Evolutionary conservation across 768 basidiomycete genomes (phyloP), one percentile per base, ranked within the genome.

Genomic region (Pulveroboletus sp.): DNA sequence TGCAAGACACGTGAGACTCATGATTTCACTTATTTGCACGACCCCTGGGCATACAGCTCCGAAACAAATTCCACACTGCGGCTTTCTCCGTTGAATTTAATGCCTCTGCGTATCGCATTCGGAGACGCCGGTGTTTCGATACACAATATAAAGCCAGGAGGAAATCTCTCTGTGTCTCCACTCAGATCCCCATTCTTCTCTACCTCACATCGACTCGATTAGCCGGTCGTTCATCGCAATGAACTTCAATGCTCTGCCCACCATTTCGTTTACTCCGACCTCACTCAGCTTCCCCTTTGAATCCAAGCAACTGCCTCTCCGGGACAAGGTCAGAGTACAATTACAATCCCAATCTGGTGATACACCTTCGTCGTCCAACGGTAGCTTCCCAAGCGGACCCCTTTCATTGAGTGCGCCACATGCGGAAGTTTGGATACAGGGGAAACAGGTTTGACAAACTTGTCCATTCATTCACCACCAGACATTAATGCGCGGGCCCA

Each of bases 351-450:
- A 69, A 43, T 61, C 72, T 4, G 44, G 60, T 13, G 51, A 60
- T 8, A 55, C 63, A 18, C 49, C 61, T 26, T 63, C 56, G 15
- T 2, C 42, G 8, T 64, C 47, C 40, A 79, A 77, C 30, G 77
- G 77, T 6, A 68, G 71, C 69, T 77, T 79, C 53, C 62, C 76
- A 2, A 48, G 41, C 24, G 66, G 61, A 9, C 33, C 73, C 24
- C 60, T 78, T 39, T 66, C 76, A 32, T 58, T 80, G 28, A 73
- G 73, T 54, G 47, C 65, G 9, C 59, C 64, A 2, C 78, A 80
- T 45, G 76, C 75, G 6, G 71, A 77, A 54, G 61, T 79, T 31
- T 79, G 78, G 76, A 60, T 64, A 43, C 69, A 73, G 28, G 70
- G 68, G 18, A 68, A 69, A 49, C 70, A 74, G 64, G 78, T 67